Percentiles rank a stretch among this genome's conserved stretches.
phyloP scores from a whole-genome alignment of 2,329 filamentous ascomycete species.

The Drechslera avenae region DNA sequence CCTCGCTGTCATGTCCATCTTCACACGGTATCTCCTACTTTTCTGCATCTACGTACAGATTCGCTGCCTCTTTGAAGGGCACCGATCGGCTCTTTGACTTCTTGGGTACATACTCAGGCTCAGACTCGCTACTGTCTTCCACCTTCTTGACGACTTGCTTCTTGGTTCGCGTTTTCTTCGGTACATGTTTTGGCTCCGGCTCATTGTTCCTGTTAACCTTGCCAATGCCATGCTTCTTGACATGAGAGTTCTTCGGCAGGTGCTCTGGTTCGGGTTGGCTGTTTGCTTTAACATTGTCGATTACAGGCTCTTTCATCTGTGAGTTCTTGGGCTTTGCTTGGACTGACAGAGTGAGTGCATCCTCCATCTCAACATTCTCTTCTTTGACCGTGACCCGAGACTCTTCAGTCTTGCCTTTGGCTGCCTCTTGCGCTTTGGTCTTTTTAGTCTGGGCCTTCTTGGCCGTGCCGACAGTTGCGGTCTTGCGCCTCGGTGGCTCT shows the following conservation, averaged over 20 bases:
- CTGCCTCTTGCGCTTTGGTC: constrained; percentile 17
- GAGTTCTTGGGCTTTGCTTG: constrained; percentile 8
- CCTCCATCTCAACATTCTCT: background rate
- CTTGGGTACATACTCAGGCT: constrained; percentile 17
- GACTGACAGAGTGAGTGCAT: background rate
- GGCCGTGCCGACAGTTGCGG: constrained; percentile 34
- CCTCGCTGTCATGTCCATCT: background rate
- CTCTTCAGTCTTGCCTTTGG: constrained; percentile 2
- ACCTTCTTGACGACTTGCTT: constrained; percentile 12
- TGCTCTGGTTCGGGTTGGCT: constrained; percentile 6
- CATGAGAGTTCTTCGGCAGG: constrained; percentile 17
- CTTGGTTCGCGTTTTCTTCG: constrained; percentile 10
- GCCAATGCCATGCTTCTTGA: no score
- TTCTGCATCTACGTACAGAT: background rate
- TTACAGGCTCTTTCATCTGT: constrained; percentile 15
- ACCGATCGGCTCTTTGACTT: constrained; percentile 19
- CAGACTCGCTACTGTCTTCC: constrained; percentile 6
- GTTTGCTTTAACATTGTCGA: constrained; percentile 1
- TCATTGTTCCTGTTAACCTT: no score
- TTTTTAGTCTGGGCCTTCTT: constrained; percentile 23
- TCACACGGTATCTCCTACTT: background rate
- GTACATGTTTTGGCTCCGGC: background rate
- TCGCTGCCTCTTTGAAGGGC: background rate
- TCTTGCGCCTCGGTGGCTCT: constrained; percentile 44
- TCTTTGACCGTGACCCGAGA: background rate